These are phyloP conservation scores for Pisolithus thermaeus DNA, from an alignment of 1,284 basidiomycete genomes.

Conservation along the genomic window DNA sequence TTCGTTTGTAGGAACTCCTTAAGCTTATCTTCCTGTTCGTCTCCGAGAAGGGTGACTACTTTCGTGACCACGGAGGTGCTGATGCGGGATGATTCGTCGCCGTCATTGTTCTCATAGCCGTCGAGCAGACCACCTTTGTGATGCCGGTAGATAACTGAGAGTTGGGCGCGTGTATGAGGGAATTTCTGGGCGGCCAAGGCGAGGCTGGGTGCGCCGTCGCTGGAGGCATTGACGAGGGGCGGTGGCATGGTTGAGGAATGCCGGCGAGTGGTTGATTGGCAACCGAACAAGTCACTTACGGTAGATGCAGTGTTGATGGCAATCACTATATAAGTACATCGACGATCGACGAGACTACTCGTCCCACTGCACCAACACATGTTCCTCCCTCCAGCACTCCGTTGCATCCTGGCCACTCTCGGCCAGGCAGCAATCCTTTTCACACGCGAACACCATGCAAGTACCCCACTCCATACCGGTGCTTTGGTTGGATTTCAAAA, in stretches of 20 bases:
- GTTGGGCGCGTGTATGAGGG: conserved; percentile 74
- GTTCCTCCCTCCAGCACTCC: conserved; percentile 67
- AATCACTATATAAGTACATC: conserved; percentile 17
- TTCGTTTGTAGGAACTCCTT: conserved; percentile 68
- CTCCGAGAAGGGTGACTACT: conserved; percentile 66
- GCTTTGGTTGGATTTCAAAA: conserved; percentile 40
- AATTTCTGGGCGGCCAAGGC: conserved; percentile 39
- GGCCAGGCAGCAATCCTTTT: conserved; percentile 58
- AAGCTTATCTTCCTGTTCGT: conserved; percentile 83
- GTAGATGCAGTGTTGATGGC: conserved; percentile 4
- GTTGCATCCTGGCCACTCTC: conserved; percentile 35
- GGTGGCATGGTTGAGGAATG: conserved; percentile 20
- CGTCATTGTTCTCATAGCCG: conserved; percentile 52
- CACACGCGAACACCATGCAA: conserved; percentile 74
- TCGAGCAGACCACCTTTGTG: conserved; percentile 47
- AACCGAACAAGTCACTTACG: background rate
- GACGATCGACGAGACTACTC: conserved; percentile 14
- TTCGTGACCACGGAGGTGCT: conserved; percentile 55
- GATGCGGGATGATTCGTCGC: conserved; percentile 49
- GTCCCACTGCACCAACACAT: conserved; percentile 73
- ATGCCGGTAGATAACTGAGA: conserved; percentile 64
- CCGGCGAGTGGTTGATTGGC: background rate
- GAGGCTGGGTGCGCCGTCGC: conserved; percentile 19
- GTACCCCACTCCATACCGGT: conserved; percentile 81
- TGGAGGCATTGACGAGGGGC: conserved; percentile 16